A percentile compares a stretch with the other conserved stretches of the same genome.
phyloP scores from a whole-genome alignment of 2,329 filamentous ascomycete genomes.

The Xylaria sp. region DNA sequence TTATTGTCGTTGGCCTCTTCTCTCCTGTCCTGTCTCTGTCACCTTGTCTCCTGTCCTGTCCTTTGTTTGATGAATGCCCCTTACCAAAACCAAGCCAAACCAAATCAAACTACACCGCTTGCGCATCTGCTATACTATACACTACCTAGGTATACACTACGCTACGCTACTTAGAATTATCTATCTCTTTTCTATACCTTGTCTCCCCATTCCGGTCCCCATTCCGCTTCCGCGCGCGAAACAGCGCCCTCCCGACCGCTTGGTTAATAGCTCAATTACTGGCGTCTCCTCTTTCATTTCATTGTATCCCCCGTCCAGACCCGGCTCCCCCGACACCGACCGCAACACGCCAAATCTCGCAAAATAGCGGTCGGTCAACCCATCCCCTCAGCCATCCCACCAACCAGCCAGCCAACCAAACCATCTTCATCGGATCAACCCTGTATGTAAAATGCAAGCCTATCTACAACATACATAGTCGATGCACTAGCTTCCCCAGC shows the following conservation, averaged over 20 bases:
- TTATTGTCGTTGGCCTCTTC: constrained; percentile 15
- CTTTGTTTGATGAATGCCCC: neutral
- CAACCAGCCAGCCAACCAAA: neutral
- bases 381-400: constrained; percentile 10
- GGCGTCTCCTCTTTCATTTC: constrained; percentile 18
- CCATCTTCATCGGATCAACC: constrained; percentile 10
- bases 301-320: constrained; percentile 14
- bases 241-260: neutral
- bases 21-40: constrained; percentile 3
- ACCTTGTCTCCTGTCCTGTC: neutral
- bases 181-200: neutral
- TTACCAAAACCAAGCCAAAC: too few relatives aligned
- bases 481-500: constrained; percentile 6
- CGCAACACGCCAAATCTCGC: neutral
- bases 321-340: neutral
- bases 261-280: constrained; percentile 15
- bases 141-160: neutral
- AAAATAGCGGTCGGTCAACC: constrained; percentile 33
- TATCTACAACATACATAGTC: neutral
- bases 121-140: neutral
- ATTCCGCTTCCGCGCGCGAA: neutral
- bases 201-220: neutral
- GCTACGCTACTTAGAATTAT: too few relatives aligned
- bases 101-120: neutral
- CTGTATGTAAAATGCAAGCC: constrained; percentile 3